Conservation (phyloP, 139 green algal species). For the Medakamo hakoo region DNA sequence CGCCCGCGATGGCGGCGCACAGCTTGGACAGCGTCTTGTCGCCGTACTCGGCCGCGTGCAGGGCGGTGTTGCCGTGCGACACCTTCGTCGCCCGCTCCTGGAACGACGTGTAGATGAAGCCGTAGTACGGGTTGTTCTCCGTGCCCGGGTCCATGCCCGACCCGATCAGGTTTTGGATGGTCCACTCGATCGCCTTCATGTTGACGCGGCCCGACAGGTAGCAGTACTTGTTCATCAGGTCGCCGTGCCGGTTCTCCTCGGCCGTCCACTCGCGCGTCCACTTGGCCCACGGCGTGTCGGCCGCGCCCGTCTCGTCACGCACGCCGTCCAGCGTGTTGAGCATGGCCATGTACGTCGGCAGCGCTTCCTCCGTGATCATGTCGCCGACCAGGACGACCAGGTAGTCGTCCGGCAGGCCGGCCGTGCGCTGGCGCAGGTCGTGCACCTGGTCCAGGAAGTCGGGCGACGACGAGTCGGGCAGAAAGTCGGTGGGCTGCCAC, state of each 20-base stretch:
- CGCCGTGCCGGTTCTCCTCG: constrained; percentile 97
- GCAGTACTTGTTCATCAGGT: constrained; percentile 95
- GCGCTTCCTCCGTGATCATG: constrained; percentile 80
- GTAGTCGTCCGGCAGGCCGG: constrained; percentile 82
- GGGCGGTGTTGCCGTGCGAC: constrained; percentile 89
- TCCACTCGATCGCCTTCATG: constrained; percentile 65
- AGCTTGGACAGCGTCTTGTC: constrained; percentile 38
- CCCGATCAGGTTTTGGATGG: constrained; percentile 96
- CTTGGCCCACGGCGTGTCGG: constrained; percentile 59
- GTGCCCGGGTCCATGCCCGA: constrained; percentile 91
- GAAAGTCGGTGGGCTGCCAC: constrained; percentile 93
- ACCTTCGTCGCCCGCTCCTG: constrained; percentile 91
- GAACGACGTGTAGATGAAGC: constrained; percentile 98
- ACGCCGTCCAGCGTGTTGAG: constrained; percentile 97
- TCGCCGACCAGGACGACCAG: constrained; percentile 79
- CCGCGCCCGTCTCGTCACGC: constrained; percentile 42
- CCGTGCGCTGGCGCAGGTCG: constrained; percentile 65
- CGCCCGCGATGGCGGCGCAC: constrained; percentile 75
- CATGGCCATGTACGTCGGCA: constrained; percentile 99
- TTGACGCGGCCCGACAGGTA: constrained; percentile 41
- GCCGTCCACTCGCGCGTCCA: constrained; percentile 77
- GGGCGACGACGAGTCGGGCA: constrained; percentile 66
- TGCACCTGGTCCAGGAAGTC: constrained; percentile 87
- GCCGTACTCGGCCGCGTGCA: constrained; percentile 68
- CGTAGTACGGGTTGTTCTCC: constrained; percentile 98